A percentile compares a stretch with the other conserved stretches of the same genome.
These are phyloP conservation scores for Phlyctochytrium arcticum DNA, from an alignment of 192 early-diverging fungal genomes.

Conservation along the genomic window DNA sequence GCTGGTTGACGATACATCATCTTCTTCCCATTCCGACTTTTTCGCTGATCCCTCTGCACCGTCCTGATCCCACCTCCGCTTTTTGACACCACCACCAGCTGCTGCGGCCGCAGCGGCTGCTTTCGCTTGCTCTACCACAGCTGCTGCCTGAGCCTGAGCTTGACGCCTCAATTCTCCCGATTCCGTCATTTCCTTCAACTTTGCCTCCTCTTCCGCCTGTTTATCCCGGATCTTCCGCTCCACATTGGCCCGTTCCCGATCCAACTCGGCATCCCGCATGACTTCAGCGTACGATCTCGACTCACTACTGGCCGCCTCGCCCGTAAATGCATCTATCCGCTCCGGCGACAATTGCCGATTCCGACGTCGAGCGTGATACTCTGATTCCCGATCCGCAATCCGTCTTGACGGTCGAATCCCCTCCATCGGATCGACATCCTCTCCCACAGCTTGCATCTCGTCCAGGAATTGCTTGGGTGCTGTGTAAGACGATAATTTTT, in stretches of 20 bases:
- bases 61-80: slow-evolving; percentile 79
- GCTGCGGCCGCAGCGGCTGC: slow-evolving; percentile 39
- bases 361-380: slow-evolving; percentile 77
- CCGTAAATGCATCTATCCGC: slow-evolving; percentile 72
- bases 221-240: slow-evolving; percentile 68
- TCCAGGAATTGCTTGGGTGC: slow-evolving; percentile 74
- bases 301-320: slow-evolving; percentile 34
- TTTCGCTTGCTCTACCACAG: slow-evolving; percentile 29
- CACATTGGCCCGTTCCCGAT: slow-evolving; percentile 75
- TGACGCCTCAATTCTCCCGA: slow-evolving; percentile 71
- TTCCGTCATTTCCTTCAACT: slow-evolving; percentile 69
- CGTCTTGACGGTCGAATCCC: slow-evolving; percentile 55
- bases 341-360: slow-evolving; percentile 78
- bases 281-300: slow-evolving; percentile 77
- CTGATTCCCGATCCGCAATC: slow-evolving; percentile 81
- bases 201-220: slow-evolving; percentile 59
- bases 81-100: slow-evolving; percentile 41
- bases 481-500: slow-evolving; percentile 67
- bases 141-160: slow-evolving; percentile 40
- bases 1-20: slow-evolving; percentile 34
- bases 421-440: slow-evolving; percentile 38
- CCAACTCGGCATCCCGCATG: slow-evolving; percentile 80
- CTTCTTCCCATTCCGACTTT: slow-evolving; percentile 52
- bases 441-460: slow-evolving; percentile 53
- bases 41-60: slow-evolving; percentile 27